phyloP scores from a whole-genome alignment of 164 flowering plant species.

The Chimonanthus salicifolius region DNA sequence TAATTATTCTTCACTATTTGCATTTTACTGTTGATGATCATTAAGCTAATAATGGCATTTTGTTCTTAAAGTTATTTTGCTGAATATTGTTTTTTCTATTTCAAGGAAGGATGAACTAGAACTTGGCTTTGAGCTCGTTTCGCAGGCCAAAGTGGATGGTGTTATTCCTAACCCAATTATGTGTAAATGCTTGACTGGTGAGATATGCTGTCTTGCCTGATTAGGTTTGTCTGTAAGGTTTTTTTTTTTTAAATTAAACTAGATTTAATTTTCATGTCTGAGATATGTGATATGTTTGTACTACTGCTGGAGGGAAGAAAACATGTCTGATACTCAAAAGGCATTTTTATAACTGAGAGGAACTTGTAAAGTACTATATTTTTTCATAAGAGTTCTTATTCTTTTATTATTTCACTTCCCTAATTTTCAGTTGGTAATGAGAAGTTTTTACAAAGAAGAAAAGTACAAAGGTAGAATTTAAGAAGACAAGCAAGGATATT shows the following conservation, averaged over 20 bases:
- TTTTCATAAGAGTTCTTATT: background rate
- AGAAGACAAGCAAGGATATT: too few relatives aligned
- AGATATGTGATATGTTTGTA: background rate
- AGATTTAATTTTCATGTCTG: background rate
- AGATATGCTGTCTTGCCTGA: slow-evolving; percentile 11
- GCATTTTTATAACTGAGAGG: background rate
- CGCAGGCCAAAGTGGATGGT: slow-evolving; percentile 69
- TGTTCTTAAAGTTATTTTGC: slow-evolving; percentile 5
- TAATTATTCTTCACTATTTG: slow-evolving; percentile 23
- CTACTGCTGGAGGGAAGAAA: background rate
- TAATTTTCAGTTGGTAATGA: background rate
- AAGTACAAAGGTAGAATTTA: too few relatives aligned
- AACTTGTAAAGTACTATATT: background rate
- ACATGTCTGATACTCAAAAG: background rate
- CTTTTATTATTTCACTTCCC: background rate
- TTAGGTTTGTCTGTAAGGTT: background rate
- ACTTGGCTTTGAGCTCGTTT: slow-evolving; percentile 50
- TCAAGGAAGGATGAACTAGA: slow-evolving; percentile 71
- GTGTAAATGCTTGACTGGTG: slow-evolving; percentile 67
- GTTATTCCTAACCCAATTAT: slow-evolving; percentile 50
- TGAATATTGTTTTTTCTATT: slow-evolving; percentile 4
- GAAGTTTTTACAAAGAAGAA: too few relatives aligned
- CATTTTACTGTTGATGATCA: slow-evolving; percentile 1
- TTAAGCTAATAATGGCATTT: slow-evolving; percentile 4
- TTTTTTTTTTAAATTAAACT: background rate